Conservation (phyloP, 75 land plant species). For the Cunninghamia lanceolata region DNA sequence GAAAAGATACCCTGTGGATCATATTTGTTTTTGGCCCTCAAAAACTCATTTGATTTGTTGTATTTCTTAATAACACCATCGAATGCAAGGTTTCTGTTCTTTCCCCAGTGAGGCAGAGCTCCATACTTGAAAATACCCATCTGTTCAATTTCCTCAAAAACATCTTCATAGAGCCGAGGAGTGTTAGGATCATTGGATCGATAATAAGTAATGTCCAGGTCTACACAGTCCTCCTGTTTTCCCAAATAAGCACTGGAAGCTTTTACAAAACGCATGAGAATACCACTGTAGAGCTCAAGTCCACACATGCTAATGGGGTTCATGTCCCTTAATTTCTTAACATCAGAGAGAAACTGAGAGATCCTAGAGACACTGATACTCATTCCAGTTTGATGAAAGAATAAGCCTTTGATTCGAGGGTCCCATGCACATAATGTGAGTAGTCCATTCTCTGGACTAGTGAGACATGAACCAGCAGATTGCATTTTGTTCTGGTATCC, state of each 20-base stretch:
- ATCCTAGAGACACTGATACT: slow-evolving; percentile 12
- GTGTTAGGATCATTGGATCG: slow-evolving; percentile 41
- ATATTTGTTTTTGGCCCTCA: slow-evolving; percentile 42
- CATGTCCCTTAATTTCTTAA: slow-evolving; percentile 20
- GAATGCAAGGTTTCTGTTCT: slow-evolving; percentile 69
- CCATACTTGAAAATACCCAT: slow-evolving; percentile 66
- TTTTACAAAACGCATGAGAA: slow-evolving; percentile 16
- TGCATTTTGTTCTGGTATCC: slow-evolving; percentile 51
- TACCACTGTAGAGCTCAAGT: slow-evolving; percentile 24
- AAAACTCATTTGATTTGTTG: slow-evolving; percentile 31
- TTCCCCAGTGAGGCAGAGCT: slow-evolving; percentile 84
- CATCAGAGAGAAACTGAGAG: slow-evolving; percentile 12
- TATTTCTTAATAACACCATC: slow-evolving; percentile 43
- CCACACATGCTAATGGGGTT: slow-evolving; percentile 29
- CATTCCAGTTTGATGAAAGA: slow-evolving; percentile 18
- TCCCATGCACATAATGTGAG: slow-evolving; percentile 26
- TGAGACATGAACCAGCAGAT: slow-evolving; percentile 17
- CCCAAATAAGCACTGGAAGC: slow-evolving; percentile 64
- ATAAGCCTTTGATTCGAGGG: slow-evolving; percentile 20
- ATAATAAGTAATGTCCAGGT: slow-evolving; percentile 68
- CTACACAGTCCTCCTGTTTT: slow-evolving; percentile 52
- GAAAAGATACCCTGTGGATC: slow-evolving; percentile 81
- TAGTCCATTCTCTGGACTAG: slow-evolving; percentile 2
- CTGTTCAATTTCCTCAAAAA: slow-evolving; percentile 79
- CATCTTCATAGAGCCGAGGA: slow-evolving; percentile 63